phyloP scores from a whole-genome alignment of 192 early-diverging fungal species.

The Pilaira anomala region DNA sequence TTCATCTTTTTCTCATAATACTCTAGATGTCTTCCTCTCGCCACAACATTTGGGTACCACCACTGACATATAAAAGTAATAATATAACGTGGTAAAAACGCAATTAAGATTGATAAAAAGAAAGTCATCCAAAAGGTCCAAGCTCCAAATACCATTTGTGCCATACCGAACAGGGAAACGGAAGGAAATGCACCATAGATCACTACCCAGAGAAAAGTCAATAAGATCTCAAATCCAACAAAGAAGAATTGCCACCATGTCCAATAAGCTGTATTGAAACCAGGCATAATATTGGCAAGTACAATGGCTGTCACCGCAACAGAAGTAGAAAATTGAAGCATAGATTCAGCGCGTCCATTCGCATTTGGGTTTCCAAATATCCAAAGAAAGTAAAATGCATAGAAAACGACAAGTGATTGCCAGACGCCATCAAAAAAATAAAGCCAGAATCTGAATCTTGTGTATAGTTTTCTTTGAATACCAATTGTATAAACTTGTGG shows the following conservation, averaged over 20 bases:
- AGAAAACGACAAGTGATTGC: constrained; percentile 89
- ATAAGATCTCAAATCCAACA: constrained; percentile 60
- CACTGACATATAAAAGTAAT: constrained; percentile 65
- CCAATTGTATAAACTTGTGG: constrained; percentile 79
- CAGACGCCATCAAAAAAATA: constrained; percentile 90
- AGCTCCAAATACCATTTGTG: constrained; percentile 57
- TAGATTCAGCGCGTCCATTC: constrained; percentile 52
- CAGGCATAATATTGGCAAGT: constrained; percentile 76
- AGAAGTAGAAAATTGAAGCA: constrained; percentile 72
- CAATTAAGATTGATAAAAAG: constrained; percentile 62
- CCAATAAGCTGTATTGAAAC: constrained; percentile 82
- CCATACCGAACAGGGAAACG: constrained; percentile 69
- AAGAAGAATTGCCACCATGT: constrained; percentile 70
- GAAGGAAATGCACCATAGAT: constrained; percentile 57
- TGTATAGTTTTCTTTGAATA: constrained; percentile 80
- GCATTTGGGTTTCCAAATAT: constrained; percentile 46
- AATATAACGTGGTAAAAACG: constrained; percentile 68
- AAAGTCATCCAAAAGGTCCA: constrained; percentile 75
- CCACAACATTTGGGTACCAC: constrained; percentile 56
- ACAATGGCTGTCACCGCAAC: constrained; percentile 79
- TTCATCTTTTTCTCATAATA: not conserved
- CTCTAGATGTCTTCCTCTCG: not conserved
- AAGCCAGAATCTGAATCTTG: constrained; percentile 77
- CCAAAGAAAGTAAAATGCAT: constrained; percentile 65
- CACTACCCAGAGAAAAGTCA: constrained; percentile 67